A percentile compares a stretch with the other conserved stretches of the same genome.
Evolutionary conservation across 73 alveolate genomes (phyloP).

Genomic region (Uronychia binucleata): DNA sequence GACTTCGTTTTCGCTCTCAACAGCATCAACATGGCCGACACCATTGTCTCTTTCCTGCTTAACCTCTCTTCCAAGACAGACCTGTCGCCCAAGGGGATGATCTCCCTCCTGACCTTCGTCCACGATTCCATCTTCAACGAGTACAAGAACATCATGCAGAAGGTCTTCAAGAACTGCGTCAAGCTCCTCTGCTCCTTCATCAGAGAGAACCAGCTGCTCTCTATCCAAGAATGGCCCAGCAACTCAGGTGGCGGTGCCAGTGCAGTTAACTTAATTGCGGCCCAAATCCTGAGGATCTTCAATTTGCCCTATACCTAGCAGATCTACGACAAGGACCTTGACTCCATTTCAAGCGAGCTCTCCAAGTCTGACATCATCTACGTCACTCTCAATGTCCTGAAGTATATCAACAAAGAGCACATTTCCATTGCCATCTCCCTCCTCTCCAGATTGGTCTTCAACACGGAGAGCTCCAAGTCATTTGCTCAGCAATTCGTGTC

Average conservation of each 20-base stretch:
- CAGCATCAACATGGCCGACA: conserved; percentile 79
- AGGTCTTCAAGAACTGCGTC: conserved; percentile 85
- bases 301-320: conserved; percentile 74
- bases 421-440: conserved; percentile 69
- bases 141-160: conserved; percentile 81
- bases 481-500: conserved; percentile 83
- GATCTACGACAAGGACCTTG: conserved; percentile 66
- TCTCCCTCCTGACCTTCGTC: conserved; percentile 84
- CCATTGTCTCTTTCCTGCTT: conserved; percentile 77
- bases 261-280: conserved; percentile 77
- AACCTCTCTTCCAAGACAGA: conserved; percentile 86
- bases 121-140: conserved; percentile 87
- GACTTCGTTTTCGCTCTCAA: conserved; percentile 65
- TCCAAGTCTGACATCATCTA: conserved; percentile 76
- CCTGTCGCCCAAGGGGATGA: conserved; percentile 94
- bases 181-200: conserved; percentile 80
- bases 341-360: conserved; percentile 62
- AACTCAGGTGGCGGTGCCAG: conserved; percentile 90
- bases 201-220: conserved; percentile 82
- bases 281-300: conserved; percentile 77
- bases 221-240: conserved; percentile 97
- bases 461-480: conserved; percentile 78
- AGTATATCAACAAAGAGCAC: conserved; percentile 74
- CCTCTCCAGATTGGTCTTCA: conserved; percentile 75
- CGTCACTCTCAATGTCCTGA: conserved; percentile 65